Conservation (phyloP, 2,329 filamentous ascomycete genomes). For the Epichloe sp. region DNA sequence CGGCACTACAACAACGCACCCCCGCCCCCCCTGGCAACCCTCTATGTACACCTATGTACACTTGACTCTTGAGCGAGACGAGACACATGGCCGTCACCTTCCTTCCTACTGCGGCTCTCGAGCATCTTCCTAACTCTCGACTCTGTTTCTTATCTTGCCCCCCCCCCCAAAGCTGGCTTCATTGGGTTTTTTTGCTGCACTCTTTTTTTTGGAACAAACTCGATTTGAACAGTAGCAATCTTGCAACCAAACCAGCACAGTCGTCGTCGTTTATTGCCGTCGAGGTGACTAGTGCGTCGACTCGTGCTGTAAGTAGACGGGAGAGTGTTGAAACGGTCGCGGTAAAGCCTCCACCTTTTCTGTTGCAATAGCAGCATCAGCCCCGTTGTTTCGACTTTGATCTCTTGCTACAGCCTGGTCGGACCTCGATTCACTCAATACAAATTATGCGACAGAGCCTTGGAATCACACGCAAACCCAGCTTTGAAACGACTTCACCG, state of each 20-base stretch:
- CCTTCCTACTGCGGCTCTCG: conserved; percentile 10
- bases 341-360: conserved; percentile 3
- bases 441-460: background rate
- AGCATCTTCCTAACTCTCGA: conserved; percentile 11
- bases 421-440: background rate
- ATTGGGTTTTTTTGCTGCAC: background rate
- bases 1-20: too few species aligned
- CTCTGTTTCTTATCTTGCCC: background rate
- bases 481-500: background rate
- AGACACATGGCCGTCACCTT: conserved; percentile 20
- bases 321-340: background rate
- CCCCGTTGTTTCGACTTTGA: conserved; percentile 2
- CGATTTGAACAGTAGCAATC: background rate
- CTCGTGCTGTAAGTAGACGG: background rate
- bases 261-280: background rate
- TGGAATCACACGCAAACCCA: background rate
- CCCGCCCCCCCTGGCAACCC: too few species aligned
- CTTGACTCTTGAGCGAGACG: conserved; percentile 8
- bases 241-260: too few species aligned
- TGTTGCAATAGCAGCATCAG: conserved; percentile 6
- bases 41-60: too few species aligned
- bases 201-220: background rate
- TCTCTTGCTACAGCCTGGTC: background rate
- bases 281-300: background rate
- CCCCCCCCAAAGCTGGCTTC: background rate